Evolutionary conservation across 2,329 filamentous ascomycete species (phyloP).

Genomic region (Pyrenophora graminea): DNA sequence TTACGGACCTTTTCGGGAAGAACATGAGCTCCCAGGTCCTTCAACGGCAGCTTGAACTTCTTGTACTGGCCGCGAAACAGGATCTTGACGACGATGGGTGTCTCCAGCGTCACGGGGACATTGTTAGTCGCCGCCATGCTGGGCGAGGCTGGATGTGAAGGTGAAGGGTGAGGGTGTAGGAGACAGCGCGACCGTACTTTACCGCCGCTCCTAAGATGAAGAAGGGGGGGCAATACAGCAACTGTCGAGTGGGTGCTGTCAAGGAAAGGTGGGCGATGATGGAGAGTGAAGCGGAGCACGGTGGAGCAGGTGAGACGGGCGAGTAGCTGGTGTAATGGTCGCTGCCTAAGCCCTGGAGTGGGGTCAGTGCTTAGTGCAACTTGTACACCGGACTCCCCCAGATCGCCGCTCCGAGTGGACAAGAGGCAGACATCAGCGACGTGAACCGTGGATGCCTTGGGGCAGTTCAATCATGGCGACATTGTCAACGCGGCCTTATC

Average conservation of each 20-base stretch:
- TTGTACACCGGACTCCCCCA: slow-evolving; percentile 12
- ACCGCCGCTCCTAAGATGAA: slow-evolving; percentile 6
- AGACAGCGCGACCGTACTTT: slow-evolving; percentile 13
- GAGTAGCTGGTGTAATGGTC: slow-evolving; percentile 20
- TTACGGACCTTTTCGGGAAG: slow-evolving; percentile 82
- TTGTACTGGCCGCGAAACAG: slow-evolving; percentile 74
- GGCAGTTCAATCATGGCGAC: too few relatives aligned
- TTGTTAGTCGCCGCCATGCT: slow-evolving; percentile 47
- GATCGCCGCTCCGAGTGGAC: not conserved
- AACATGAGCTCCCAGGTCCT: slow-evolving; percentile 74
- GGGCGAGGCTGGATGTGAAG: slow-evolving; percentile 37
- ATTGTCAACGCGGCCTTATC: not conserved
- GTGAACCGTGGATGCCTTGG: too few relatives aligned
- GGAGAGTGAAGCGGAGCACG: slow-evolving; percentile 10
- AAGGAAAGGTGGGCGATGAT: slow-evolving; percentile 11
- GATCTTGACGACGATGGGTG: slow-evolving; percentile 83
- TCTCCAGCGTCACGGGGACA: slow-evolving; percentile 64
- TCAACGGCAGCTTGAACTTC: slow-evolving; percentile 86
- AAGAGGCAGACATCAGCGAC: not conserved
- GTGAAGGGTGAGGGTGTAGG: slow-evolving; percentile 24
- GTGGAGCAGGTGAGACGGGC: slow-evolving; percentile 22
- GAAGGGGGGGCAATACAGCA: slow-evolving; percentile 6
- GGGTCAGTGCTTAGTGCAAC: slow-evolving; percentile 17
- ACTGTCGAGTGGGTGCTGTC: slow-evolving; percentile 4
- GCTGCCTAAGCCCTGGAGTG: slow-evolving; percentile 21